Percentiles rank a stretch among this genome's conserved stretches.
Evolutionary conservation across 441 rosid species (phyloP).

Genomic region (Erodium moschatum): DNA sequence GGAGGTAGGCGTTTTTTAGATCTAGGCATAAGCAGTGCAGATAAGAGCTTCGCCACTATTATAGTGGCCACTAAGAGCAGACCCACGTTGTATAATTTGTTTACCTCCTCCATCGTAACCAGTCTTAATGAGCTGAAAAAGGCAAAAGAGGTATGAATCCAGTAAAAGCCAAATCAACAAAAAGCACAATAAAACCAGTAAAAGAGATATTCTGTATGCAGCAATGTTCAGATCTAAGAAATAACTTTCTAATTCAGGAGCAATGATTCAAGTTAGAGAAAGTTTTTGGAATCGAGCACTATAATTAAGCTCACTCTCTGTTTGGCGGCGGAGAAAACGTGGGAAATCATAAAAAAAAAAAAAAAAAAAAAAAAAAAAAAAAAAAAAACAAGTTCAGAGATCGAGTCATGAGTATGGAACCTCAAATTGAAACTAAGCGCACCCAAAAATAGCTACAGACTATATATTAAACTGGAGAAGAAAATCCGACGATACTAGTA

Average conservation of each 20-base stretch:
- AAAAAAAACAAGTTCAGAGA: background rate
- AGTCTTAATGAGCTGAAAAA: background rate
- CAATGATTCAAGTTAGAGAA: too few relatives aligned
- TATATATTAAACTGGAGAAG: background rate
- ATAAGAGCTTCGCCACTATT: conserved; percentile 64
- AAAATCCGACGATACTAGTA: background rate
- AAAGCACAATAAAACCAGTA: background rate
- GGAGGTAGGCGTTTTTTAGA: conserved; percentile 76
- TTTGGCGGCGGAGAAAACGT: background rate
- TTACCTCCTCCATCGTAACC: conserved; percentile 38
- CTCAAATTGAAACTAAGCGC: background rate
- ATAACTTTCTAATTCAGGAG: too few relatives aligned
- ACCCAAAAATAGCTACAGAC: background rate
- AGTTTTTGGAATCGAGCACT: too few relatives aligned
- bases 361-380: too few relatives aligned
- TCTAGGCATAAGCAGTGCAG: conserved; percentile 45
- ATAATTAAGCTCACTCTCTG: too few relatives aligned
- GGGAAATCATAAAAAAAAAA: background rate
- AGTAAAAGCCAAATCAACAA: background rate
- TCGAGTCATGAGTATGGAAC: background rate
- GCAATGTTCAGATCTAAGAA: too few relatives aligned
- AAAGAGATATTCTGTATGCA: too few relatives aligned
- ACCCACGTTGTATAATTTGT: conserved; percentile 51
- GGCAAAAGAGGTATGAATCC: background rate
- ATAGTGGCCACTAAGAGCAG: conserved; percentile 58